phyloP scores from a whole-genome alignment of 192 early-diverging fungal species.

The Gigaspora rosea region DNA sequence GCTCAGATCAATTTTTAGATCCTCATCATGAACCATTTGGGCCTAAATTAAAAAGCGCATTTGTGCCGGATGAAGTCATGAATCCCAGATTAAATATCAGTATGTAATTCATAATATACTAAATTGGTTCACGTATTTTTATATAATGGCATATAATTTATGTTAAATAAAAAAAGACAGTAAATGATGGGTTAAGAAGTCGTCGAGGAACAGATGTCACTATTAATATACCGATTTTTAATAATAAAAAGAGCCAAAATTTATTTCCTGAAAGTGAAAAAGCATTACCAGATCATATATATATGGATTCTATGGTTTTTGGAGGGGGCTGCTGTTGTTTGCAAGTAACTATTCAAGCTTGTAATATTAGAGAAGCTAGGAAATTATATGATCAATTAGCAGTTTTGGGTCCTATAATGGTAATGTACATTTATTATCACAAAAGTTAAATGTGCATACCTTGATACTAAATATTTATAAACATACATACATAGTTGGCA shows the following conservation, averaged over 20 bases:
- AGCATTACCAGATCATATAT: constrained; percentile 89
- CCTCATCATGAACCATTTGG: constrained; percentile 69
- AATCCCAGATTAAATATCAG: constrained; percentile 93
- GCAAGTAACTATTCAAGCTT: constrained; percentile 97
- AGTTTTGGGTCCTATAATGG: constrained; percentile 87
- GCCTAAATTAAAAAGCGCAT: constrained; percentile 77
- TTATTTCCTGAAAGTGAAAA: constrained; percentile 83
- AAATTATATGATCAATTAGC: constrained; percentile 94
- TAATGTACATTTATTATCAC: constrained; percentile 3
- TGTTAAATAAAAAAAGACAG: constrained; percentile 52
- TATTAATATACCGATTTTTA: constrained; percentile 96
- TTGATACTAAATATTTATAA: no score
- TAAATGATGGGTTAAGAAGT: constrained; percentile 90
- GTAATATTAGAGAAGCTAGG: constrained; percentile 90
- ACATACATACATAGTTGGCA: constrained; percentile 59
- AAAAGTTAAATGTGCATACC: no score
- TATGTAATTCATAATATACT: constrained; percentile 36
- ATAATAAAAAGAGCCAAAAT: constrained; percentile 83
- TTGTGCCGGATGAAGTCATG: constrained; percentile 92
- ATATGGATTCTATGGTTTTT: constrained; percentile 99
- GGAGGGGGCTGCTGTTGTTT: constrained; percentile 98
- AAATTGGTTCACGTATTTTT: not conserved
- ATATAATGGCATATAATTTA: no score
- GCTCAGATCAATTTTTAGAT: constrained; percentile 68
- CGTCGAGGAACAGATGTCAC: constrained; percentile 93